Base-by-base conservation (phyloP, 768 basidiomycete species). In the Russula griseocarnosa region DNA sequence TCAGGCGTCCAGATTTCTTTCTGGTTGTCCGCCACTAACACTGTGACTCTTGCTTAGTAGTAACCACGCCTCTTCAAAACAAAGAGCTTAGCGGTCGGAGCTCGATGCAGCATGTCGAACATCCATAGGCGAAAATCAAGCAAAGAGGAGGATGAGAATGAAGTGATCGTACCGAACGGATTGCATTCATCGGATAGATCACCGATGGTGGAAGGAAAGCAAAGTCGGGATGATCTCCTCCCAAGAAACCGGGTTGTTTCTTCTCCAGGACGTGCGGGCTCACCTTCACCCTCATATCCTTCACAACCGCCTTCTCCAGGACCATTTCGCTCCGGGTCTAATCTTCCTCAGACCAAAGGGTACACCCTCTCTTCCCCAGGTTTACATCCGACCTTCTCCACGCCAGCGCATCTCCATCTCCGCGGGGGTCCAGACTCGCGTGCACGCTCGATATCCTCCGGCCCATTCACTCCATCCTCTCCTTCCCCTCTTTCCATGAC, bases 401-500 rank as follows among this genome's bases (percentile, higher is more conserved):
- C 72, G 5, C 73, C 73, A 11, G 16, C 69, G 9, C 66, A 59
- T 34, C 49, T 63, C 51, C 67, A 67, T 58, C 52, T 57, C 42
- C 66, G 59, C 22, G 73, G 44, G 26, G 44, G 36, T 16, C 5
- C 67, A 3, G 81, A 82, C 71, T 67, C 75, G 24, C 79, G 81
- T 34, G 79, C 78, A 11, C 77, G 79, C 18, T 82, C 83, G 5
- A 76, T 82, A 52, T 83, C 84, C 7, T 76, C 65, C 24, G 65
- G 80, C 3, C 78, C 81, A 3, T 82, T 81, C 69, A 76, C 79
- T 3, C 82, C 82, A 2, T 71, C 77, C 30, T 74, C 77, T 3
- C 82, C 80, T 5, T 84, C 84, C 1, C 83, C 83, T 5, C 77
- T 85, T 16, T 76, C 81, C 11, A 68, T 78, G 20, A 74, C 76